These are phyloP conservation scores for Forsythia viridissima DNA, from an alignment of 257 asterid genomes.

Conservation along the genomic window DNA sequence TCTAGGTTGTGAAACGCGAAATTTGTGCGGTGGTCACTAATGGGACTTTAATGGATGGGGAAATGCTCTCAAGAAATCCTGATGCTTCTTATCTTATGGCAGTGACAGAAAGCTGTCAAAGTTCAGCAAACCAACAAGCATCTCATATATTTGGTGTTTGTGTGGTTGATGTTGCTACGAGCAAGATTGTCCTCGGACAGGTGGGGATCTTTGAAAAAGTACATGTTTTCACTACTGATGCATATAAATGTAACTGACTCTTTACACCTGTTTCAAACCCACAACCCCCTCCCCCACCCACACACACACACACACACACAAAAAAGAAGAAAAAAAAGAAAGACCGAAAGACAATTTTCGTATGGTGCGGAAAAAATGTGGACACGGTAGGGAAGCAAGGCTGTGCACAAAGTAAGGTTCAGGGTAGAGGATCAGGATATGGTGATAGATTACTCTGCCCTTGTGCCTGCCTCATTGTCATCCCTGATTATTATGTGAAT, in stretches of 20 bases:
- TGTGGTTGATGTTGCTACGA: constrained; percentile 76
- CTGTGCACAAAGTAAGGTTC: neutral
- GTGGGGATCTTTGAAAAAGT: constrained; percentile 31
- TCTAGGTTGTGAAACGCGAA: constrained; percentile 95
- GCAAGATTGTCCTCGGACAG: constrained; percentile 92
- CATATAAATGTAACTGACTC: neutral
- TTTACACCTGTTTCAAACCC: neutral
- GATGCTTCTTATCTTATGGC: constrained; percentile 86
- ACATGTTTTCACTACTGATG: neutral
- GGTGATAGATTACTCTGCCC: neutral
- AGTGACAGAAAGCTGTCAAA: constrained; percentile 72
- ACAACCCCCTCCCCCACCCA: neutral
- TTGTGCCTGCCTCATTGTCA: neutral
- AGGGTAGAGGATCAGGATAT: neutral
- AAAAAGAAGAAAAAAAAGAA: too few species aligned
- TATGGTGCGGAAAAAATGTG: neutral
- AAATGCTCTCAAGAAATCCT: constrained; percentile 72
- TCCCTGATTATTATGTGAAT: neutral
- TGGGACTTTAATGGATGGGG: constrained; percentile 97
- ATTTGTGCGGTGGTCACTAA: constrained; percentile 87
- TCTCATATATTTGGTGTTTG: constrained; percentile 72
- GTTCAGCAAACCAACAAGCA: constrained; percentile 45
- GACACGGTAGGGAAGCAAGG: neutral
- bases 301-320: too few species aligned
- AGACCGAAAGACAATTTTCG: neutral